Conservation (phyloP, 1,284 basidiomycete species). For the Blastosporella zonata region DNA sequence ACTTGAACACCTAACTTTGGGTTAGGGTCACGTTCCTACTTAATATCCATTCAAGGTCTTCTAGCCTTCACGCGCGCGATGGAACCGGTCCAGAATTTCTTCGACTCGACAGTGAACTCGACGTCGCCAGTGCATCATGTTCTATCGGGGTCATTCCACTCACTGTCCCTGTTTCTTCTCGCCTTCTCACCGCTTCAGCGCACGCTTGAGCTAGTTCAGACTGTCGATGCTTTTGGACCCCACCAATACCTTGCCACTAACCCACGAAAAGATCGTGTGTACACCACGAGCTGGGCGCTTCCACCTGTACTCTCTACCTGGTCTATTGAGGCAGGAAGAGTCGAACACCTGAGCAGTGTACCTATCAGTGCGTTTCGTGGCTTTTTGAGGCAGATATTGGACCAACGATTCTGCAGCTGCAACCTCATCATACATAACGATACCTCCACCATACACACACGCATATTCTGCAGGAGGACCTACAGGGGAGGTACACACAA, state of each 20-base stretch:
- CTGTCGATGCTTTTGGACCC: constrained; percentile 41
- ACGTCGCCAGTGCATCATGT: constrained; percentile 31
- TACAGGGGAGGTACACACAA: constrained; percentile 41
- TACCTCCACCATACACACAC: constrained; percentile 43
- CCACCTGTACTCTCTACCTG: constrained; percentile 44
- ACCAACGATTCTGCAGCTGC: constrained; percentile 32
- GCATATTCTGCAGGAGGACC: constrained; percentile 47
- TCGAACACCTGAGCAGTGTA: constrained; percentile 38
- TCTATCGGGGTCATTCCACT: constrained; percentile 47
- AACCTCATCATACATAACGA: constrained; percentile 46
- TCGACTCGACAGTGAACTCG: constrained; percentile 10
- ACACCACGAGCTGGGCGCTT: constrained; percentile 46
- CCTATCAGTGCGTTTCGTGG: constrained; percentile 37
- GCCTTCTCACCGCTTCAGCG: constrained; percentile 40
- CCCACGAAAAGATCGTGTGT: constrained; percentile 30
- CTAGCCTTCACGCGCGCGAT: constrained; percentile 7
- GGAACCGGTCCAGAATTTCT: constrained; percentile 13
- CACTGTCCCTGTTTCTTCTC: constrained; percentile 44
- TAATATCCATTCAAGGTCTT: neutral
- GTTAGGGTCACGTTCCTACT: constrained; percentile 15
- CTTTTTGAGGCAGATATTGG: neutral
- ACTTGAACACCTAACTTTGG: constrained; percentile 10
- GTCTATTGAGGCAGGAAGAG: constrained; percentile 33
- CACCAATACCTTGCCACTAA: constrained; percentile 45
- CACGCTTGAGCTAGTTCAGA: constrained; percentile 38